Base-by-base conservation (phyloP, 1,139 yeast genomes). In the Diutina sp. region DNA sequence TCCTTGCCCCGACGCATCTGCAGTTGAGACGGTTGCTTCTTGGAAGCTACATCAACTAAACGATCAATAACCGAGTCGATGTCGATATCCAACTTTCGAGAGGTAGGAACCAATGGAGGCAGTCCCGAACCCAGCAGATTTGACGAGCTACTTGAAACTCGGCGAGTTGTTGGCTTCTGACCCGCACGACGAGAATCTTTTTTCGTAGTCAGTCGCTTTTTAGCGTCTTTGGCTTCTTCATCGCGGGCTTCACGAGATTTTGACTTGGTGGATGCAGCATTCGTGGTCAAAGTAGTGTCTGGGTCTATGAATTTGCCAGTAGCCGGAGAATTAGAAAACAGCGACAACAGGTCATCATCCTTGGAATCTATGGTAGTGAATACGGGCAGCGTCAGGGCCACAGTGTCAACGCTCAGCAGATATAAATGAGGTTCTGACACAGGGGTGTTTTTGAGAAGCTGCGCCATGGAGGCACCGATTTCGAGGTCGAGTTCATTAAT, bases 31-130 rank as follows among this genome's bases (percentile, higher is more conserved):
- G 60, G 60, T 32, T 32, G 41, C 56, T 68, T 69, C 28, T 64
- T 65, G 61, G 63, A 60, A 7, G 83, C 85, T 14, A 75, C 66
- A 41, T 74, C 78, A 44, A 84, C 70, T 58, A 84, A 70, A 57
- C 76, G 74, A 57, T 79, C 82, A 60, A 84, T 83, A 44, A 84
- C 74, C 1, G 75, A 66, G 66, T 84, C 87, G 35, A 84, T 64
- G 64, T 83, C 82, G 47, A 79, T 63, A 25, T 71, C 74, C 54
- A 60, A 55, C 55, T 61, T 62, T 56, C 64, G 61, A 5, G 64
- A 59, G 38, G 63, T 60, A 12, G 65, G 59, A 32, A 65, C 58
- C 35, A 67, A 58, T 2, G 75, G 72, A 7, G 74, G 71, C 6
- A 73, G 67, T 51, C 62, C 59, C 55, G 71, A 65, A 11, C 41